These are phyloP conservation scores for Bimuria novae-zelandiae DNA, from an alignment of 2,329 filamentous ascomycete genomes.

Conservation along the genomic window DNA sequence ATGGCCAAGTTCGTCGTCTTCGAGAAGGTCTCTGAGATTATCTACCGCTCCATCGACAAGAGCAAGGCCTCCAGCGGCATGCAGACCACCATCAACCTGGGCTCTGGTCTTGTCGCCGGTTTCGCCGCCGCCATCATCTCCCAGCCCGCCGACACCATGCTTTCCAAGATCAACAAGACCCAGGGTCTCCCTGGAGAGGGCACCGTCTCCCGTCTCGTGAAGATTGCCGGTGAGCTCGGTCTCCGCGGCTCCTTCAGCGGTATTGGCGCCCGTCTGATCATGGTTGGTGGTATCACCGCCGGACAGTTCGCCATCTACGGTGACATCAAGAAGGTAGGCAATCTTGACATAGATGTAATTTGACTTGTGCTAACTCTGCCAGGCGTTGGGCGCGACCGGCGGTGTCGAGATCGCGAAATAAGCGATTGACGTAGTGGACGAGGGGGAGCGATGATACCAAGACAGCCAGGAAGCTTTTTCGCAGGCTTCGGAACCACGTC, in stretches of 20 bases:
- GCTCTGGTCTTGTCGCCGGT: constrained; percentile 82
- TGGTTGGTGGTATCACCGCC: constrained; percentile 63
- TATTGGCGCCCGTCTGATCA: constrained; percentile 79
- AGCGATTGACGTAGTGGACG: constrained; percentile 5
- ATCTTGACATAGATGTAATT: constrained; percentile 59
- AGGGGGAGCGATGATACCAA: constrained; percentile 30
- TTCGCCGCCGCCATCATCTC: constrained; percentile 87
- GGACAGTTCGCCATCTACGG: constrained; percentile 88
- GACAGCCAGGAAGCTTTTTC: constrained; percentile 30
- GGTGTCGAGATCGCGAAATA: constrained; percentile 52
- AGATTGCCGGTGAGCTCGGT: constrained; percentile 87
- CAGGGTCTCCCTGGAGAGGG: constrained; percentile 85
- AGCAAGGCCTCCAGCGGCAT: constrained; percentile 66
- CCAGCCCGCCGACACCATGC: constrained; percentile 91
- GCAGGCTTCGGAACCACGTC: constrained; percentile 23
- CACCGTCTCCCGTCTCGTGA: constrained; percentile 78
- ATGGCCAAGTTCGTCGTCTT: constrained; percentile 95
- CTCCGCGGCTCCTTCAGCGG: constrained; percentile 76
- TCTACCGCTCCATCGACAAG: constrained; percentile 75
- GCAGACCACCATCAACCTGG: constrained; percentile 82
- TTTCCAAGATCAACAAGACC: constrained; percentile 96
- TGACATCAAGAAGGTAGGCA: constrained; percentile 10
- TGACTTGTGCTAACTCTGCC: constrained; percentile 35
- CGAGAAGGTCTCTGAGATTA: constrained; percentile 80
- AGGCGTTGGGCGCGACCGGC: constrained; percentile 69